Evolutionary conservation across 73 alveolate genomes (phyloP).

Genomic region (Blepharisma stoltei): DNA sequence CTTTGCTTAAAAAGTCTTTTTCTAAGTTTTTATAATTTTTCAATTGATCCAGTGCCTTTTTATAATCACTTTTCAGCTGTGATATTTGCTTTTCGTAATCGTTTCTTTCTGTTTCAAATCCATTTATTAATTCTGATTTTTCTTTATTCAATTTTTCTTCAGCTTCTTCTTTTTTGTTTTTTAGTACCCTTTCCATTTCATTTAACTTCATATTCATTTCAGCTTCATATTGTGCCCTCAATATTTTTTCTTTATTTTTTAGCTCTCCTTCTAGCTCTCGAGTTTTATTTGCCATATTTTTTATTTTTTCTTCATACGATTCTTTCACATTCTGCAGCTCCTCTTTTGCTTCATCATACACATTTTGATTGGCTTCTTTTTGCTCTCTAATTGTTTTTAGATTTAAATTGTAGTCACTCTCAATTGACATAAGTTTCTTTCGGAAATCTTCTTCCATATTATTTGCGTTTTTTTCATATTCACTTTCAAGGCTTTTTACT

Average conservation of each 20-base stretch:
- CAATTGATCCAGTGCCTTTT: background rate
- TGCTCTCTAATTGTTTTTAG: background rate
- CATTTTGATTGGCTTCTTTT: background rate
- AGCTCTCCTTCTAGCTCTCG: background rate
- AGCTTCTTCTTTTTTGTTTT: slow-evolving; percentile 9
- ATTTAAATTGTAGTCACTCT: background rate
- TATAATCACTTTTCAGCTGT: background rate
- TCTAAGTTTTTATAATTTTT: background rate
- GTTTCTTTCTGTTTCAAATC: background rate
- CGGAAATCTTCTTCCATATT: slow-evolving; percentile 19
- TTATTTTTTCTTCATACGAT: background rate
- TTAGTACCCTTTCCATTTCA: background rate
- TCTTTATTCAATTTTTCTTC: background rate
- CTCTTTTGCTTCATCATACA: background rate
- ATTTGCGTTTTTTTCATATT: background rate
- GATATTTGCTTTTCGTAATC: slow-evolving; percentile 4
- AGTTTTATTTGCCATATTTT: background rate
- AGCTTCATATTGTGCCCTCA: background rate
- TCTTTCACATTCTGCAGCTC: background rate
- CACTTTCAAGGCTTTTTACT: background rate
- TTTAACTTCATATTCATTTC: background rate
- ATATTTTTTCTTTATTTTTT: background rate
- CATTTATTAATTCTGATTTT: background rate
- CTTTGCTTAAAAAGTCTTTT: background rate
- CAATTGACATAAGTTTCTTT: background rate